Evolutionary conservation across 2,329 filamentous ascomycete genomes (phyloP), one percentile per base, ranked within the genome.

Genomic region (Ophiosphaerella korrae): DNA sequence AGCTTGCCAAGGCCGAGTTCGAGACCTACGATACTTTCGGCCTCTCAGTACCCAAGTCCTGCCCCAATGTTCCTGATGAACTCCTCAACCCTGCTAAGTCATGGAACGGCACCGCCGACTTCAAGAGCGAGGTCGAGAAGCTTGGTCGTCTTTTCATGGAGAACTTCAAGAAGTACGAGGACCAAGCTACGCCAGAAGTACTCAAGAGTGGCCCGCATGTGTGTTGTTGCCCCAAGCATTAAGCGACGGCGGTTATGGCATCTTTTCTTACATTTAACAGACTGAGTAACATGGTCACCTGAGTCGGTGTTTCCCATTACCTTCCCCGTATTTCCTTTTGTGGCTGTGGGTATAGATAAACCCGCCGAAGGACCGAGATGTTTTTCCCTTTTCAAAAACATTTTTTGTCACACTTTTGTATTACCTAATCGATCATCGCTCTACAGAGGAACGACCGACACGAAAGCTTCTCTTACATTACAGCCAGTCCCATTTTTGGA

Each of bases 1-100:
- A 96, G 80, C 90, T 99, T 63, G 92, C 92, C 72, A 89, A 96
- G 68, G 88, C 85, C 57, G 88, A 96, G 77, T 99, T 90, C 80
- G 94, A 99, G 83, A 91, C 81, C 62, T 99, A 99, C 80, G 91
- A 92, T 35, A 87, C 92, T 60, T 99, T 99, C 87, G 96, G 97
- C 83, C 88, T 99, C 51, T 84, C 88, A 72, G 91, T 99, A n/a
- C 94, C 94, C 75, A 97, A 88, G 81, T 80, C 85, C 42, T 97
- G 93, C 84, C 86, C 89, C 59, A 88, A 87, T 72, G 94, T 99
- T 7, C 94, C 94, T 44, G 82, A 85, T 53, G 93, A 97, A 80
- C 84, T 99, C 33, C 86, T 99, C 72, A 97, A 99, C 85, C 94
- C 94, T 61, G 87, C 88, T 78, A 92, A 88, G 75, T 90, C 89